These are phyloP conservation scores for Trebouxia sp. DNA, from an alignment of 139 green algal genomes.

Conservation along the genomic window DNA sequence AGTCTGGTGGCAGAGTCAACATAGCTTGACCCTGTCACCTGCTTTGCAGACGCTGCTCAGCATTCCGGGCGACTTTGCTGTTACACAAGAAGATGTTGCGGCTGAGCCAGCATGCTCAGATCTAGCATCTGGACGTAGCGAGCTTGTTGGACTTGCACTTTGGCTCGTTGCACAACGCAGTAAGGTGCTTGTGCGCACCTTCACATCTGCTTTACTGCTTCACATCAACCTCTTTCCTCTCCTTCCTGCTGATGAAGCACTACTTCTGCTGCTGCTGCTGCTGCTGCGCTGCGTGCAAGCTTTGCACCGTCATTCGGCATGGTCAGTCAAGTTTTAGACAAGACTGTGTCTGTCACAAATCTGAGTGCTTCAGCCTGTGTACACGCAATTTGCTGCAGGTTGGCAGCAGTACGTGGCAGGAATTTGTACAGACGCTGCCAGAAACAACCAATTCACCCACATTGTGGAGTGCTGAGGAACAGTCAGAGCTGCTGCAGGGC, in stretches of 20 bases:
- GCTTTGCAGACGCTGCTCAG: conserved; percentile 29
- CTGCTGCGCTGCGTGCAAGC: too few relatives aligned
- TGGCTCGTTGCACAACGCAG: conserved; percentile 83
- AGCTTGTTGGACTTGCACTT: conserved; percentile 85
- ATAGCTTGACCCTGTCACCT: too few relatives aligned
- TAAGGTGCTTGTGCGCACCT: conserved; percentile 28
- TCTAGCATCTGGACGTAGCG: conserved; percentile 61
- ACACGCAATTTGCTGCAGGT: conserved; percentile 37
- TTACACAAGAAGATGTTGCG: conserved; percentile 81
- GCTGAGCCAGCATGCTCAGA: conserved; percentile 60
- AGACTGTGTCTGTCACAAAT: not conserved
- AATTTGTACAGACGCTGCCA: conserved; percentile 46
- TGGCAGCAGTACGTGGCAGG: conserved; percentile 26
- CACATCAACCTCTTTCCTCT: not conserved
- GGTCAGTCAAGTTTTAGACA: not conserved
- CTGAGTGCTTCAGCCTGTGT: not conserved
- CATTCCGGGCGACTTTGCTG: conserved; percentile 70
- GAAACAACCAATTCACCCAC: conserved; percentile 50
- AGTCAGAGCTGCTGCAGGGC: conserved; percentile 54
- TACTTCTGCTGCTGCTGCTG: not conserved
- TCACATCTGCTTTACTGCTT: not conserved
- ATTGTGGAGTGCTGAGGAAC: conserved; percentile 60
- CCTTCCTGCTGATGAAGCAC: not conserved
- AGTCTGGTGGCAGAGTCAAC: too few relatives aligned
- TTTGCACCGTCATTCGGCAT: too few relatives aligned